These are phyloP conservation scores for Kluyveromyces marxianus DNA, from an alignment of 1,139 yeast genomes.

Conservation along the genomic window DNA sequence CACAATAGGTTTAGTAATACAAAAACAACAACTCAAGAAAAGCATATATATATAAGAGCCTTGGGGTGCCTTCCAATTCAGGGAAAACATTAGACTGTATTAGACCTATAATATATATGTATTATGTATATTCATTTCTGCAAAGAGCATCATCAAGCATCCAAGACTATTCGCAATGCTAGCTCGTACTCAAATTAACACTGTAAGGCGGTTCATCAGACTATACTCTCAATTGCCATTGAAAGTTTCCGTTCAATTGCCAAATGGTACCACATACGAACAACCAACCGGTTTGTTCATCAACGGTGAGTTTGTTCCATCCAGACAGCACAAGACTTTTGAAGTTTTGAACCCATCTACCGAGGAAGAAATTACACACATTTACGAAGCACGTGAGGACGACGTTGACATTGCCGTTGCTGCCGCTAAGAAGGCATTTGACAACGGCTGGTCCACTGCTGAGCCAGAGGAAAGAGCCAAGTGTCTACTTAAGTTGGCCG, in stretches of 20 bases:
- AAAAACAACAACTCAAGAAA: too few relatives aligned
- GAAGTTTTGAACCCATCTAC: constrained; percentile 41
- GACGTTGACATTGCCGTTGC: constrained; percentile 43
- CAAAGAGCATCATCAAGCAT: too few relatives aligned
- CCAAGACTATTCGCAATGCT: constrained; percentile 1
- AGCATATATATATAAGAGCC: too few relatives aligned
- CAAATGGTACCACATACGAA: constrained; percentile 43
- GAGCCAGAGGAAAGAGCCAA: constrained; percentile 46
- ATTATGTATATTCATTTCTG: too few relatives aligned
- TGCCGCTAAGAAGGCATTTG: constrained; percentile 40
- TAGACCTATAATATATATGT: too few relatives aligned
- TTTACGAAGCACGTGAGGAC: constrained; percentile 40
- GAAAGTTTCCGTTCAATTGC: constrained; percentile 42
- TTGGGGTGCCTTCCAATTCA: too few relatives aligned
- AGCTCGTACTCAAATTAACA: constrained; percentile 5
- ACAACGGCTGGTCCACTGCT: constrained; percentile 34
- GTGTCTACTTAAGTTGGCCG: constrained; percentile 52
- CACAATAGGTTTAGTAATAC: too few relatives aligned
- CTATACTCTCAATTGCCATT: constrained; percentile 36
- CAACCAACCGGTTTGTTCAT: constrained; percentile 50
- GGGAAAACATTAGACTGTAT: too few relatives aligned
- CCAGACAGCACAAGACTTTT: constrained; percentile 35
- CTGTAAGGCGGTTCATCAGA: constrained; percentile 6
- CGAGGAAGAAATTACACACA: constrained; percentile 39
- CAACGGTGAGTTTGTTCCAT: constrained; percentile 39